Evolutionary conservation across 148 eudicot species (phyloP).

Genomic region (Vaccinium corymbosum): DNA sequence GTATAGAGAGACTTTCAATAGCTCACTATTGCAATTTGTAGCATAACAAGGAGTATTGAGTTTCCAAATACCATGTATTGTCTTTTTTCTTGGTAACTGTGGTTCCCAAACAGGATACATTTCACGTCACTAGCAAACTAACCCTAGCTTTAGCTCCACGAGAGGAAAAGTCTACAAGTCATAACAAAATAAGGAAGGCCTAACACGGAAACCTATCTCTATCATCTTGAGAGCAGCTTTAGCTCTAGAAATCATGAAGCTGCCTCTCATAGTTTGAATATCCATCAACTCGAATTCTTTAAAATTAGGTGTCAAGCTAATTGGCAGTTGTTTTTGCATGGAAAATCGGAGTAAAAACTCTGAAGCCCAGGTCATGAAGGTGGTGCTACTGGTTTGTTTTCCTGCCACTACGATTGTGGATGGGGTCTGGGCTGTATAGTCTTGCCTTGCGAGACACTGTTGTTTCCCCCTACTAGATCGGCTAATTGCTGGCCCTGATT

Average conservation of each 20-base stretch:
- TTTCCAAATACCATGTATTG: background rate
- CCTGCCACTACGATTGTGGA: background rate
- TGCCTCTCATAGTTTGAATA: background rate
- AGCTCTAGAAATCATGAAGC: background rate
- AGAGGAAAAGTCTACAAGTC: background rate
- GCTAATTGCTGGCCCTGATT: background rate
- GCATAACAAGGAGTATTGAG: background rate
- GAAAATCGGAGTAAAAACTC: background rate
- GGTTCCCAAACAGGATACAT: background rate
- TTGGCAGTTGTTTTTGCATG: background rate
- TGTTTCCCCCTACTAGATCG: background rate
- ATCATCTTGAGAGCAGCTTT: background rate
- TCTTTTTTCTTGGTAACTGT: background rate
- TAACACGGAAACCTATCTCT: background rate
- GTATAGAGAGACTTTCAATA: background rate
- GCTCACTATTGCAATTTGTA: background rate
- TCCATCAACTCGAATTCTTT: background rate
- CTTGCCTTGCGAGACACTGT: background rate
- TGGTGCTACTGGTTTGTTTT: background rate
- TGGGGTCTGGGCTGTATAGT: background rate
- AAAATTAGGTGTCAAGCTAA: background rate
- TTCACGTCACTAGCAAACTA: background rate
- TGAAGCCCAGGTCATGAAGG: background rate
- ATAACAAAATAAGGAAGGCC: background rate
- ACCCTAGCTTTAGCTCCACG: background rate